Base-by-base conservation (phyloP, 2,329 filamentous ascomycete genomes). In the Neofusicoccum kwambonambiense region DNA sequence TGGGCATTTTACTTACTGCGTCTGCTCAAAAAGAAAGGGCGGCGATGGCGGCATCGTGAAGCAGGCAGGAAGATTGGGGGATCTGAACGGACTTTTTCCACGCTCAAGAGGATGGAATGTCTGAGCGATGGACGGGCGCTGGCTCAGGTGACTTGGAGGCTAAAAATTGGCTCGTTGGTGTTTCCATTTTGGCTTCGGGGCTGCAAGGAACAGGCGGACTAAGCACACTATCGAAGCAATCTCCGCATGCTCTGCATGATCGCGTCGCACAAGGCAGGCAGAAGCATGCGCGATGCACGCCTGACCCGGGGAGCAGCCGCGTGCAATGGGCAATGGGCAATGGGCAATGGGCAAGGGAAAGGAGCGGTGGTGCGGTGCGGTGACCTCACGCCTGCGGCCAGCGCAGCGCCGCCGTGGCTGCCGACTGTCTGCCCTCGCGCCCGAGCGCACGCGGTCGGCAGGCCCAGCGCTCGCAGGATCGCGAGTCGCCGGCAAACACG, bases 131-230 rank as follows among this genome's bases (percentile, higher is more conserved):
- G 31, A 27, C 3, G 15, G 3, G 45, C 7, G 22, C 13, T 13
- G 31, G 12, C 22, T 52, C 49, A 31, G 15, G 50, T 54, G 50
- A 19, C 27, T 31, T 31, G 3, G 27, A 31, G 27, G 27, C 27
- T 31, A 31, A 31, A 31, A 31, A 31, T 50, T 7, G 47, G 47
- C 27, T 50, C 47, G 22, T 31, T 15, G 47, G 47, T 27, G 44
- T 22, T 49, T 49, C n/a, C 17, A 13, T 50, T 50, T 34, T 19
- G n/a, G 22, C 22, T 4, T 22, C 1, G 19, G 19, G 22, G 22
- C 47, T 60, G 56, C 56, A 60, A 60, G 56, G 56, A 60, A 60
- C 56, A 49, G 52, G 37, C 52, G n/a, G 52, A 37, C 52, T 37
- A 41, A 57, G 56, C 56, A 44, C 4, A 37, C 56, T 47, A 47